Base-by-base conservation (phyloP, 345 rosid species). In the Heritiera fomes region DNA sequence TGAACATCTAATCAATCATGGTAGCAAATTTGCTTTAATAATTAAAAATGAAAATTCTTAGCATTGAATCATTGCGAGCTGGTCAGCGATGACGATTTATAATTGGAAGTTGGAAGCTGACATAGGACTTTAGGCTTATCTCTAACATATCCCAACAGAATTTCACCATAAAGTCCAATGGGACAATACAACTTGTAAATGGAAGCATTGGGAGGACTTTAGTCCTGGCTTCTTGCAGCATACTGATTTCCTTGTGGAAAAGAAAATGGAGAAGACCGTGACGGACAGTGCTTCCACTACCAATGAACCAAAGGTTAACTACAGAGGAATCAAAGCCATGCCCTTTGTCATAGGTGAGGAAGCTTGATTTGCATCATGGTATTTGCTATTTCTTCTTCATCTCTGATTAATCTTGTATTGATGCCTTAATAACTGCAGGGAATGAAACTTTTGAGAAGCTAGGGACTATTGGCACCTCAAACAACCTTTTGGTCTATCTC, bases 391-490 rank as follows among this genome's bases (percentile, higher is more conserved):
- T 52, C 15, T 52, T n/a, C 58, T 52, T 15, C 1, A 52, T 5
- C 58, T 52, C 58, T 52, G 58, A 52, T 52, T 52, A 14, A 52
- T 4, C 58, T 52, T 52, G 18, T 14, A 3, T 13, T 15, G 15
- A 49, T 49, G 4, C 43, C 2, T 40, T 40, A 40, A 40, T 40
- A 52, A 70, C 43, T 78, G 14, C 85, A 91, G 95, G 95, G 78
- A 91, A 91, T 77, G 95, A 91, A 82, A 85, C 88, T 61, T 91
- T 91, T 77, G 95, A 88, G 82, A 89, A 86, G 84, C 80, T 91
- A 59, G 95, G 95, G 43, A 88, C 91, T n/a, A 80, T 86, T 20
- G 93, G 93, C 5, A 87, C 91, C 50, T 72, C 84, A 12, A 66
- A 84, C 58, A 91, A 88, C 75, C 86, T 91, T 4, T 73, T 89